Evolutionary conservation across 345 rosid species (phyloP).

Genomic region (Trapa incisa): DNA sequence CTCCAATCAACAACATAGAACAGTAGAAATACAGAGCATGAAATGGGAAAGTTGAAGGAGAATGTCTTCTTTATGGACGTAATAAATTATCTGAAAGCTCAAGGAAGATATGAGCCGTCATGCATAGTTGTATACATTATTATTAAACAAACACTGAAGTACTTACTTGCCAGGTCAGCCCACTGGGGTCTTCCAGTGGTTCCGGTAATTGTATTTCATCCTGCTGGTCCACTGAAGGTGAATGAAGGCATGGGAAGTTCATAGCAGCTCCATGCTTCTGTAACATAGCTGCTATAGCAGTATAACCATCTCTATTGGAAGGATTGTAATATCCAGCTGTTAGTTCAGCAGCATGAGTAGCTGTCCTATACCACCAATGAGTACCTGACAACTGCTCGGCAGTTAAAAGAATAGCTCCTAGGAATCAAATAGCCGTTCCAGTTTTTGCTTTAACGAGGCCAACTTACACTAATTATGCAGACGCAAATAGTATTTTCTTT

Average conservation of each 20-base stretch:
- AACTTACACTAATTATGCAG: neutral
- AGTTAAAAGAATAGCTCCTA: slow-evolving; percentile 11
- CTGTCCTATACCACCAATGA: slow-evolving; percentile 96
- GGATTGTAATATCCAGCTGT: slow-evolving; percentile 92
- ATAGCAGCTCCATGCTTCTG: slow-evolving; percentile 66
- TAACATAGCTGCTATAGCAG: slow-evolving; percentile 51
- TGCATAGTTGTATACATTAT: too few species aligned
- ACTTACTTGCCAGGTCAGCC: slow-evolving; percentile 80
- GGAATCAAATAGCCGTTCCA: neutral
- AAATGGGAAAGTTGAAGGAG: neutral
- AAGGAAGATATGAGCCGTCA: too few species aligned
- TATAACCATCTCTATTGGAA: slow-evolving; percentile 81
- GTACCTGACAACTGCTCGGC: slow-evolving; percentile 78
- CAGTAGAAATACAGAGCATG: neutral
- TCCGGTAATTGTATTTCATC: slow-evolving; percentile 44
- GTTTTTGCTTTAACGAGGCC: neutral
- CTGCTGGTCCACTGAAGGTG: slow-evolving; percentile 38
- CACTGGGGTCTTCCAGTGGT: slow-evolving; percentile 61
- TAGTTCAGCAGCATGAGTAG: slow-evolving; percentile 92
- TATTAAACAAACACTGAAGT: neutral
- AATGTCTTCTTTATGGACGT: neutral
- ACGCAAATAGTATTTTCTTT: neutral
- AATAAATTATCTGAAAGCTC: neutral
- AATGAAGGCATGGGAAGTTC: slow-evolving; percentile 52
- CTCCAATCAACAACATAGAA: neutral